phyloP scores from a whole-genome alignment of 208 protist species.

The Leishmania gerbilli region DNA sequence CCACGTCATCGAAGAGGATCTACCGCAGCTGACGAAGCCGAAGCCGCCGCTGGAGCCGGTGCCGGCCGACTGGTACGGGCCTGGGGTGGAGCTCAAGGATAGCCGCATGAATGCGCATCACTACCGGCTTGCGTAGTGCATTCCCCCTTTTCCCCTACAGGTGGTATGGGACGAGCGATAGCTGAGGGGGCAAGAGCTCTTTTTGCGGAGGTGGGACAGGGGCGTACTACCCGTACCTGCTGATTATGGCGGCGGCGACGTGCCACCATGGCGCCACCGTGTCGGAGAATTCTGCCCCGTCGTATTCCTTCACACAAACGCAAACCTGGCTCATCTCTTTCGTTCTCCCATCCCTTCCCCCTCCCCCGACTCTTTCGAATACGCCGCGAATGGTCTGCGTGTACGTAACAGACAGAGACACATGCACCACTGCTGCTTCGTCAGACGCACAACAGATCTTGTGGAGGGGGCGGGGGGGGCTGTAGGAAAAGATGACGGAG shows the following conservation, averaged over 20 bases:
- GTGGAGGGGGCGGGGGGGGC: background rate
- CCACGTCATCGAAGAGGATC: conserved; percentile 87
- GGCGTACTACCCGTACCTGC: background rate
- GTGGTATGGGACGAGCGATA: background rate
- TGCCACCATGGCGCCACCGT: background rate
- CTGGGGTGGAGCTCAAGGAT: conserved; percentile 55
- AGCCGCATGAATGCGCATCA: conserved; percentile 75
- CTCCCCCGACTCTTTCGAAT: background rate
- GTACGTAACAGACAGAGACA: background rate
- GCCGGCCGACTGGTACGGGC: conserved; percentile 55
- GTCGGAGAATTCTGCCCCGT: background rate
- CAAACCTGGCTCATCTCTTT: background rate
- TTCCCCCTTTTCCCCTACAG: background rate
- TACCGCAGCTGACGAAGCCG: conserved; percentile 69
- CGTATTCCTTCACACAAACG: background rate
- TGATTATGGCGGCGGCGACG: background rate
- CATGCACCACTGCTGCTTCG: background rate
- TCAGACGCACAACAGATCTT: background rate
- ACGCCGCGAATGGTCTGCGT: background rate
- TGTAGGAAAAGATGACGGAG: background rate
- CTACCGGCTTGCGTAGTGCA: conserved; percentile 62
- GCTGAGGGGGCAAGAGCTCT: background rate
- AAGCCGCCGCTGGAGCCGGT: conserved; percentile 42
- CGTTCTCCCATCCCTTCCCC: background rate
- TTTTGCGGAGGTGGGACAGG: background rate